Base-by-base conservation (phyloP, 345 rosid species). In the Dovyalis caffra region DNA sequence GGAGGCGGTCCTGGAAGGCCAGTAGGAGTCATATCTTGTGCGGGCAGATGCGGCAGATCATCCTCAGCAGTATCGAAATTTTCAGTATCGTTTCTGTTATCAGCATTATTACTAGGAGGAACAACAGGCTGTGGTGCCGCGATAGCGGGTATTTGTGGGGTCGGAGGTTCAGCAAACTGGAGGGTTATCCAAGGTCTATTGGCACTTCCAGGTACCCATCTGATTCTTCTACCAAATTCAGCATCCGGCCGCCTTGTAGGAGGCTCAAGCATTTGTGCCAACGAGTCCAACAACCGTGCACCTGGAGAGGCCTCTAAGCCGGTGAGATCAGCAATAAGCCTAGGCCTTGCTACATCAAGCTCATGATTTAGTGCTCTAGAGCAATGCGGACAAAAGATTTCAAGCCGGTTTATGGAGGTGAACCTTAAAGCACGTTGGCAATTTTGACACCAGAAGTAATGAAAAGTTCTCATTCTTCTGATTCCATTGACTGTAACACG, bases 391-490 rank as follows among this genome's bases (percentile, higher is more conserved):
- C 94, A 92, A 40, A 81, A 64, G 26, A 81, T 76, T 57, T 83
- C 87, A 14, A 72, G 78, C 1, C 78, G 81, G 76, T 80, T 82
- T 47, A 74, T 61, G 53, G 82, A 79, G 68, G 78, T 60, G 11
- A 92, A 83, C 71, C 94, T 86, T 43, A 83, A 34, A 56, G 86
- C 71, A 5, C 91, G 81, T 45, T 71, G 87, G 77, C 97, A 94
- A 33, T 65, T 81, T 62, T 79, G 88, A 72, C 98, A 94, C 87
- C 92, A 85, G 72, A 85, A 88, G 86, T 78, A 87, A 77, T 84
- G 97, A 64, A 82, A 89, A 33, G 87, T 88, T 82, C 92, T 86
- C 78, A 80, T 86, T 79, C 97, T 81, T 79, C 85, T 72, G 70
- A 82, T 64, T 62, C 94, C 91, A 38, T 87, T 86, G 47, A 90